Evolutionary conservation across 768 basidiomycete genomes (phyloP), one percentile per base, ranked within the genome.

Genomic region (Hypholoma fasciculare): DNA sequence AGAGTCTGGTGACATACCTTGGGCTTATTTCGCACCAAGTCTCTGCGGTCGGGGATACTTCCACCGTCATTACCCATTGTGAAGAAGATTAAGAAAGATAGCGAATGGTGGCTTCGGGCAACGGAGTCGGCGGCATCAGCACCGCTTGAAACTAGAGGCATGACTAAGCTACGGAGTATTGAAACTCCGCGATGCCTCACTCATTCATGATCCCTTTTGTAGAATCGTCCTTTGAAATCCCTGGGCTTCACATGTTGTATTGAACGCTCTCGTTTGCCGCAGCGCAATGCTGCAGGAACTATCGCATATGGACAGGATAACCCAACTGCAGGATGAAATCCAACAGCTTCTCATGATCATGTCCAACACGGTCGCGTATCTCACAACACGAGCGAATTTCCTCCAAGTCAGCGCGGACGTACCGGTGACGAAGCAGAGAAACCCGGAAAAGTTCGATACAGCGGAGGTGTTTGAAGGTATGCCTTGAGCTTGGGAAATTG

Each of bases 241-340:
- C 49, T 49, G 2, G 34, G 37, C 12, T 37, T 60, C 58, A 40
- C 49, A 61, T 60, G 61, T 63, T 57, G 44, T 61, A 49, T 56
- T 64, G 56, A 58, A 56, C 60, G 47, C 51, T 58, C 46, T 49
- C 52, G 49, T 55, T 53, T 52, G 60, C 63, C 61, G 75, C 85
- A 84, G 85, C 83, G 90, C 77, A 78, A 93, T 93, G 90, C 90
- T 93, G 82, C 87, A 91, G 82, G 90, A 92, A 85, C 76, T 93
- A 72, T 85, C 90, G 72, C 87, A 92, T 79, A 95, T 95, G 94
- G 94, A 96, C 81, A 88, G 93, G 75, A 91, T 96, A 72, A 95
- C 94, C 9, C 94, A 96, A 72, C 86, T 96, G 54, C 93, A 95
- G 79, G 90, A 96, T 84, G 90, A 90, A 74, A 93, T 94, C 59